Evolutionary conservation across 1,139 yeast genomes (phyloP), one percentile per base, ranked within the genome.

Genomic region (Kluyveromyces sp.): DNA sequence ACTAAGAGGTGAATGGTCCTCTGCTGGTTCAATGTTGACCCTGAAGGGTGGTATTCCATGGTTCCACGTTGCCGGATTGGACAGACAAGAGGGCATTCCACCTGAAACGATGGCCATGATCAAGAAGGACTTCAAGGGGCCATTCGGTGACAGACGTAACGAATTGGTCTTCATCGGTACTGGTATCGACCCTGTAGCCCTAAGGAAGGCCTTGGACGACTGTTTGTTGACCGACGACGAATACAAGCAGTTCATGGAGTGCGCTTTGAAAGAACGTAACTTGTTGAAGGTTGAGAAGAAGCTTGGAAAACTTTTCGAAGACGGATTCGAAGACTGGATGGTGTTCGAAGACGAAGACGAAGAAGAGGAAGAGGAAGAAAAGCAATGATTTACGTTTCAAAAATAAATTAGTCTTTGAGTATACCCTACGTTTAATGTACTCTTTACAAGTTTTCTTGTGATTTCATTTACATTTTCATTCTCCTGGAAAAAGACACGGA

Each of bases 161-260:
- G 75, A 71, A 48, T 49, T 71, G 32, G 75, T 71, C 1, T 66
- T 71, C 44, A 70, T 71, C 50, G 75, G 75, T 0, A 55, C 68
- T n/a, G 55, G 59, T 6, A 53, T 70, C 6, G 58, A 69, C 40
- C 57, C 58, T 35, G 45, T 35, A 2, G 55, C 49, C 8, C 47
- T 70, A 3, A 50, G 61, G 3, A 48, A 58, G 18, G 61, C 49
- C 1, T 49, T 71, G 38, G 69, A 71, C 42, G 42, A 55, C 3
- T 70, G 74, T 48, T 57, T 71, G 42, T 49, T 71, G 33, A 67
- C 60, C 4, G 73, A 70, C 40, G 60, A 57, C 13, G 74, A 70
- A 45, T 63, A 50, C 44, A 50, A 43, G 3, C 45, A 50, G 8
- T 68, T 56, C 40, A 61, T 60, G 36, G 52, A 52, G n/a, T 53